These are phyloP conservation scores for Ophiocordyceps robertsii DNA, from an alignment of 2,329 filamentous ascomycete species.

Conservation along the genomic window DNA sequence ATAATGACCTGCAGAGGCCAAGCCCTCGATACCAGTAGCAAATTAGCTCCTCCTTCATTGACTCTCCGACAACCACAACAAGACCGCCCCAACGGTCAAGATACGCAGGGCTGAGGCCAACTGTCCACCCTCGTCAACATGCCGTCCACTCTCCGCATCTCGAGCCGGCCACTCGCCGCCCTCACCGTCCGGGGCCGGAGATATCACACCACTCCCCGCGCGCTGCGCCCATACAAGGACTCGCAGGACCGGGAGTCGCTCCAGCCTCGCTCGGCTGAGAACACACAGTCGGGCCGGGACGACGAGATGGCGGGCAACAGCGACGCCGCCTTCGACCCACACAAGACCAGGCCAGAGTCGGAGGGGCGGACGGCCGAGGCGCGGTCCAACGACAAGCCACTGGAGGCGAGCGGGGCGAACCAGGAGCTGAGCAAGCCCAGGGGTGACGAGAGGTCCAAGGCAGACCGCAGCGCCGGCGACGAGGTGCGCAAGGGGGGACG, in stretches of 20 bases:
- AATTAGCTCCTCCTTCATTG: too few relatives aligned
- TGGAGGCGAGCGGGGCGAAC: slow-evolving; percentile 32
- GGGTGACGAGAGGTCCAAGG: slow-evolving; percentile 19
- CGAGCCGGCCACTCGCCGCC: too few relatives aligned
- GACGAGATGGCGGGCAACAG: slow-evolving; percentile 39
- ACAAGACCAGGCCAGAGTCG: slow-evolving; percentile 52
- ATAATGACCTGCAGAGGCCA: too few relatives aligned
- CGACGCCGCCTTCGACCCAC: slow-evolving; percentile 55
- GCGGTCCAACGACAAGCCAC: slow-evolving; percentile 18
- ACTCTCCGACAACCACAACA: too few relatives aligned
- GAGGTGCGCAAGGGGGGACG: slow-evolving; percentile 21
- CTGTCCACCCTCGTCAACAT: too few relatives aligned
- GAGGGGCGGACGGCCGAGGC: slow-evolving; percentile 25
- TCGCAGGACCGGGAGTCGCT: slow-evolving; percentile 47
- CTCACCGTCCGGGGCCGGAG: slow-evolving; percentile 6
- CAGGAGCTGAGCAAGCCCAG: slow-evolving; percentile 25
- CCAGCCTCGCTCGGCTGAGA: slow-evolving; percentile 51
- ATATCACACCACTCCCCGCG: slow-evolving; percentile 18
- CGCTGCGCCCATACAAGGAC: slow-evolving; percentile 31
- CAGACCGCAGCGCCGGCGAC: slow-evolving; percentile 16
- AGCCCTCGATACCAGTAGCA: too few relatives aligned
- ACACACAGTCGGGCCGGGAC: slow-evolving; percentile 54
- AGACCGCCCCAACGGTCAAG: too few relatives aligned
- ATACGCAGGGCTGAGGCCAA: too few relatives aligned
- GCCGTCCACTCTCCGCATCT: too few relatives aligned